Evolutionary conservation across 2,329 filamentous ascomycete genomes (phyloP).

Genomic region (Sporothrix luriei): DNA sequence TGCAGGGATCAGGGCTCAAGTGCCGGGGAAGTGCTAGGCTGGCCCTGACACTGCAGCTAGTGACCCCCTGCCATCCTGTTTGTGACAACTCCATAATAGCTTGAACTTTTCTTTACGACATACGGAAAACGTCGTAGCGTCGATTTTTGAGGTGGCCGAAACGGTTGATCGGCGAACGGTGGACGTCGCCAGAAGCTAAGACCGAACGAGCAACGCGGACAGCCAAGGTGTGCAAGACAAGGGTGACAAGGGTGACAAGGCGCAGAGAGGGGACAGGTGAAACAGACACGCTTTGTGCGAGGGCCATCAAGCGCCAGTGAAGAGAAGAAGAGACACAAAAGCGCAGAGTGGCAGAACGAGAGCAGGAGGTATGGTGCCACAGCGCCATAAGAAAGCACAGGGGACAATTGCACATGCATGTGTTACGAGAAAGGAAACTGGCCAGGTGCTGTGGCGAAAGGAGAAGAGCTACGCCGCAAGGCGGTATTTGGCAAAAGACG

Average conservation of each 20-base stretch:
- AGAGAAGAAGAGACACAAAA: neutral
- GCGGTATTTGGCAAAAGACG: conserved; percentile 1
- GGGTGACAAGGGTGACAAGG: neutral
- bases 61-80: too few species aligned
- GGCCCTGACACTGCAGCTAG: neutral
- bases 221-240: neutral
- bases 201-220: neutral
- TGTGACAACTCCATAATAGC: neutral
- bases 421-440: neutral
- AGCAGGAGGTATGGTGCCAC: neutral
- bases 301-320: neutral
- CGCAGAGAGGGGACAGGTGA: neutral
- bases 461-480: conserved; percentile 3
- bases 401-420: too few species aligned
- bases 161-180: neutral
- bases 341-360: neutral
- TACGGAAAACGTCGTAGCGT: conserved; percentile 20
- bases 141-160: neutral
- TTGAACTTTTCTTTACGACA: conserved; percentile 6
- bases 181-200: neutral
- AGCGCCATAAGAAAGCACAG: neutral
- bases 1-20: conserved; percentile 25
- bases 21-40: conserved; percentile 6
- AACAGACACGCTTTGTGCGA: neutral
- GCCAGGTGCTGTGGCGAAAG: neutral